Evolutionary conservation across 2,329 filamentous ascomycete genomes (phyloP), one percentile per base, ranked within the genome.

Genomic region (Hawksworthiomyces lignivorus): DNA sequence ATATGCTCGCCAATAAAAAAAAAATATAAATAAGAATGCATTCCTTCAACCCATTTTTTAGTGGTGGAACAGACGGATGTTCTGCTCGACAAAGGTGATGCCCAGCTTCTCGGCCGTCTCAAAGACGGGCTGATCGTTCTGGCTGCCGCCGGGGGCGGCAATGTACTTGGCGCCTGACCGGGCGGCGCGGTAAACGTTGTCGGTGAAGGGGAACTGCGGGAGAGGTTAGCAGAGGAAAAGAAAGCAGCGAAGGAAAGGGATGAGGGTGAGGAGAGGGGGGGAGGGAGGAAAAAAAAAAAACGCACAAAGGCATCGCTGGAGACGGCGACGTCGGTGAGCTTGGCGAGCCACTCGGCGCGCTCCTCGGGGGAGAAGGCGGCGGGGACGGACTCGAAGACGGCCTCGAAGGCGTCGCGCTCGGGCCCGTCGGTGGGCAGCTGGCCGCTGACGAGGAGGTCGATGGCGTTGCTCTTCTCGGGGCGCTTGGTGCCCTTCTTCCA

Each of bases 401-500:
- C 75, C 69, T 95, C 89, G 61, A 92, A 98, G 47, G 82, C 81
- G 53, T 84, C 84, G 50, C 82, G 82, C 73, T 98, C 92, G 28
- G 84, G 73, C 3, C 88, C 89, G 17, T 75, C 77, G 50, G 84
- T 83, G 42, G 90, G 89, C 20, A 96, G 78, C 64, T 94, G 77
- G 39, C 90, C 90, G 48, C 86, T 92, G 62, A 92, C 92, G 50
- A 97, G 80, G 58, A 97, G 73, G 61, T 97, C 92, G 58, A 97
- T 96, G 51, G 89, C 90, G 62, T 98, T 98, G 72, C 85, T 94
- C 79, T 97, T 98, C 64, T 96, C 90, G 35, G 92, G 77, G 44
- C 92, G 81, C 80, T 97, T 97, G 59, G 85, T 87, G 56, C 92
- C 90, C 70, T 92, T 90, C 77, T 95, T 96, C 87, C 88, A 98